phyloP scores from a whole-genome alignment of 108 stramenopile genomes.

The Pseudonitzschia delicatissima region DNA sequence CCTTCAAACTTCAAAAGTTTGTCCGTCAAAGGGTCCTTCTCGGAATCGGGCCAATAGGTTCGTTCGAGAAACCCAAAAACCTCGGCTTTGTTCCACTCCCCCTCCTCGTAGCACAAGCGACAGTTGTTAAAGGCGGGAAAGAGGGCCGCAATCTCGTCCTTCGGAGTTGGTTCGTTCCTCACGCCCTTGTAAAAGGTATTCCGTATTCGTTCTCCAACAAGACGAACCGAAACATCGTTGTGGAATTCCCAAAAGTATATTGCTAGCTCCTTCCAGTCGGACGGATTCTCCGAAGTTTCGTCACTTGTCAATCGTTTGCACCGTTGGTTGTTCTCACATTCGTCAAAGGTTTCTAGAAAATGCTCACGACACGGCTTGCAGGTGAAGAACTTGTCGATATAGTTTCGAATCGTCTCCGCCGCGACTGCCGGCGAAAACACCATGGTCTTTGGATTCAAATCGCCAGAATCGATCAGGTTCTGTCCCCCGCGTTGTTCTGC shows the following conservation, averaged over 20 bases:
- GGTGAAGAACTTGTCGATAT: constrained; percentile 74
- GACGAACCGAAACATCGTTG: constrained; percentile 71
- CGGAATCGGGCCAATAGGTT: constrained; percentile 43
- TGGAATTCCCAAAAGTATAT: constrained; percentile 86
- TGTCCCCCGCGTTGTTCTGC: constrained; percentile 62
- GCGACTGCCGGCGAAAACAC: constrained; percentile 45
- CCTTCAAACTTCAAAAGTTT: constrained; percentile 25
- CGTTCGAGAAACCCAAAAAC: constrained; percentile 45
- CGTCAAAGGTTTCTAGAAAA: constrained; percentile 71
- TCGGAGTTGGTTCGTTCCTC: neutral
- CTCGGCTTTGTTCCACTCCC: constrained; percentile 44
- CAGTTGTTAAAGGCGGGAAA: constrained; percentile 42
- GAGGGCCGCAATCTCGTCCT: constrained; percentile 18
- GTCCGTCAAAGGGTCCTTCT: constrained; percentile 26
- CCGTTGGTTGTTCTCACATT: constrained; percentile 62
- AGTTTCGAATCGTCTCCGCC: constrained; percentile 47
- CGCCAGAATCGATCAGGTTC: constrained; percentile 45
- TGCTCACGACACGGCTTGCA: constrained; percentile 70
- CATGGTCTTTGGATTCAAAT: constrained; percentile 13
- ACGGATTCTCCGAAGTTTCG: constrained; percentile 21
- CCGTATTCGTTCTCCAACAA: constrained; percentile 37
- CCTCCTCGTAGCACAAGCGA: constrained; percentile 40
- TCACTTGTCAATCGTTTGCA: constrained; percentile 63
- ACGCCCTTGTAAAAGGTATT: neutral
- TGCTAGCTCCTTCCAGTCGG: constrained; percentile 75